These are phyloP conservation scores for Fusarium pseudograminearum DNA, from an alignment of 2,329 filamentous ascomycete species.

Conservation along the genomic window DNA sequence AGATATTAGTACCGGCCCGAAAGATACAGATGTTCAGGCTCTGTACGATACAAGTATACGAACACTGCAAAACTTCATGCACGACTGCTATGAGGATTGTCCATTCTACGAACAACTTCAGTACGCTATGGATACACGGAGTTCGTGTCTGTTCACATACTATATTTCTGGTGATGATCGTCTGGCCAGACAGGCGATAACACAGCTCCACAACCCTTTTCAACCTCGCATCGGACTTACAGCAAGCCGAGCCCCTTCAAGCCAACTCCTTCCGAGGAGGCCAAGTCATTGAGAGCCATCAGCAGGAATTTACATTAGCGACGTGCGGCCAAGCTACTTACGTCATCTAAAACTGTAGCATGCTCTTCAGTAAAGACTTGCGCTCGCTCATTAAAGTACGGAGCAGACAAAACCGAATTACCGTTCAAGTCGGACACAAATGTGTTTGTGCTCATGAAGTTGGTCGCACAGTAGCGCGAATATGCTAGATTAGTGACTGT, in stretches of 20 bases:
- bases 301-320: too few species aligned
- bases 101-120: slow-evolving; percentile 13
- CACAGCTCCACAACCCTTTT: not conserved
- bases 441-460: too few species aligned
- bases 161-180: not conserved
- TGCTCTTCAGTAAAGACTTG: too few species aligned
- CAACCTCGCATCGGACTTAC: not conserved
- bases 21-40: not conserved
- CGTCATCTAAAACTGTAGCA: too few species aligned
- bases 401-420: too few species aligned
- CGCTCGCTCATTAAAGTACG: too few species aligned
- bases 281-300: too few species aligned
- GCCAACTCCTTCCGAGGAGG: too few species aligned
- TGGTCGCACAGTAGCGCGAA: too few species aligned
- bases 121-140: not conserved
- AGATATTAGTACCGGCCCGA: not conserved
- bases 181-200: not conserved
- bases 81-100: slow-evolving; percentile 5
- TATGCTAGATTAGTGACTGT: too few species aligned
- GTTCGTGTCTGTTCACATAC: not conserved
- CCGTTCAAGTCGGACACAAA: too few species aligned
- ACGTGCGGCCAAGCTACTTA: too few species aligned
- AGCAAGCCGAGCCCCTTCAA: not conserved
- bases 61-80: slow-evolving; percentile 5
- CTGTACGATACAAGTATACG: not conserved